Evolutionary conservation across 257 asterid genomes (phyloP).

Genomic region (Nicotiana undulata): DNA sequence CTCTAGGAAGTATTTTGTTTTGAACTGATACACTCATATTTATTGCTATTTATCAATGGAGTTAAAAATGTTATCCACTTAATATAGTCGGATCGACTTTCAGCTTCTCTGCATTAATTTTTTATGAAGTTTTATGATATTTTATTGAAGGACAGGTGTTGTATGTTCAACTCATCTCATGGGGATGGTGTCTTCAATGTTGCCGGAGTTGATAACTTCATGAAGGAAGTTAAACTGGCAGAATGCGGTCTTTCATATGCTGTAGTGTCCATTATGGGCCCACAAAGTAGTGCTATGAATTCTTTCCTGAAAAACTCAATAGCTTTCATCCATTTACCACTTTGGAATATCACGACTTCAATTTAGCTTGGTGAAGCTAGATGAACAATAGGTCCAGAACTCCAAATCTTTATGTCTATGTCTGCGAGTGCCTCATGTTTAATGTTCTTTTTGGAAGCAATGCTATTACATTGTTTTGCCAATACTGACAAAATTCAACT

Average conservation of each 20-base stretch:
- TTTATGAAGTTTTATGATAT: neutral
- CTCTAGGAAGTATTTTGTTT: neutral
- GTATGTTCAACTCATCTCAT: slow-evolving; percentile 95
- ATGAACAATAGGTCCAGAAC: neutral
- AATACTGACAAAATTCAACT: neutral
- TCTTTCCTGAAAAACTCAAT: neutral
- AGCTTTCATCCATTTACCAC: neutral
- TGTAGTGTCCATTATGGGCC: slow-evolving; percentile 97
- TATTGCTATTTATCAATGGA: no score
- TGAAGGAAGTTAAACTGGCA: slow-evolving; percentile 68
- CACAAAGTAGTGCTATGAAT: slow-evolving; percentile 92
- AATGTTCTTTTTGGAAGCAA: neutral
- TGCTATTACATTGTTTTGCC: neutral
- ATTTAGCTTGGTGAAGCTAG: neutral
- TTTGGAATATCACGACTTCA: neutral
- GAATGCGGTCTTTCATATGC: slow-evolving; percentile 99
- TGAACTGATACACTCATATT: neutral
- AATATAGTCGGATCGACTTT: neutral
- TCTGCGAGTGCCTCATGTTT: neutral
- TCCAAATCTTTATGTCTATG: neutral
- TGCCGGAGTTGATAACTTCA: slow-evolving; percentile 66
- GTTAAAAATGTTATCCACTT: neutral
- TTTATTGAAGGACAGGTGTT: slow-evolving; percentile 15
- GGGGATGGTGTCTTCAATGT: slow-evolving; percentile 83
- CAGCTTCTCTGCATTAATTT: neutral